A percentile compares a stretch with the other conserved stretches of the same genome.
These are phyloP conservation scores for Mycena haematopus DNA, from an alignment of 768 basidiomycete species.

Conservation along the genomic window DNA sequence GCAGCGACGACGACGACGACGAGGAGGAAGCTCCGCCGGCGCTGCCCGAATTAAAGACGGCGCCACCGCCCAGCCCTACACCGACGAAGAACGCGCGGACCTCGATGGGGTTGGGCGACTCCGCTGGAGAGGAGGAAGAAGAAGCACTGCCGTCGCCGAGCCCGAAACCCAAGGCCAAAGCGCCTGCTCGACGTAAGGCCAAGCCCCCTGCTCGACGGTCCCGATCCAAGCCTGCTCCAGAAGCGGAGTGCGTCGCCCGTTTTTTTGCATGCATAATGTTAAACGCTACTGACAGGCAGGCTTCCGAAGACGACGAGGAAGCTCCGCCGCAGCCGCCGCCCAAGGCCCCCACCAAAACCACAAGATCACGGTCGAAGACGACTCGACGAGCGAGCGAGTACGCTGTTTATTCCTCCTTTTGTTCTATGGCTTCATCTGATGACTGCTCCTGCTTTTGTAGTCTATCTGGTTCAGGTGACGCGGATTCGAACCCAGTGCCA, in stretches of 20 bases:
- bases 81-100: not conserved
- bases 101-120: not conserved
- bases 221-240: not conserved
- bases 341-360: constrained; percentile 1
- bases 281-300: not conserved
- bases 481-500: not conserved
- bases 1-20: no score
- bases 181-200: constrained; percentile 4
- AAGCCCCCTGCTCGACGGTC: constrained; percentile 1
- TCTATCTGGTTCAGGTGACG: not conserved
- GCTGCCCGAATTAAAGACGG: no score
- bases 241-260: constrained; percentile 3
- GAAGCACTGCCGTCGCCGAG: not conserved
- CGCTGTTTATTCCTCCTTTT: not conserved
- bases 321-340: not conserved
- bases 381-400: constrained; percentile 5
- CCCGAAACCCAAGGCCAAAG: constrained; percentile 2
- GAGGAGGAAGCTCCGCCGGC: no score
- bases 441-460: not conserved
- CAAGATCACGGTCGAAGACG: constrained; percentile 6
- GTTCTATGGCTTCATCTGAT: not conserved
- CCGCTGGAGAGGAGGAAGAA: constrained; percentile 17
- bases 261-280: not conserved
- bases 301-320: not conserved
- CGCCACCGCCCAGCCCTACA: constrained; percentile 3